Percentiles rank a stretch among this genome's conserved stretches.
These are phyloP conservation scores for Ogataea siamensis DNA, from an alignment of 805 yeast genomes.

Conservation along the genomic window DNA sequence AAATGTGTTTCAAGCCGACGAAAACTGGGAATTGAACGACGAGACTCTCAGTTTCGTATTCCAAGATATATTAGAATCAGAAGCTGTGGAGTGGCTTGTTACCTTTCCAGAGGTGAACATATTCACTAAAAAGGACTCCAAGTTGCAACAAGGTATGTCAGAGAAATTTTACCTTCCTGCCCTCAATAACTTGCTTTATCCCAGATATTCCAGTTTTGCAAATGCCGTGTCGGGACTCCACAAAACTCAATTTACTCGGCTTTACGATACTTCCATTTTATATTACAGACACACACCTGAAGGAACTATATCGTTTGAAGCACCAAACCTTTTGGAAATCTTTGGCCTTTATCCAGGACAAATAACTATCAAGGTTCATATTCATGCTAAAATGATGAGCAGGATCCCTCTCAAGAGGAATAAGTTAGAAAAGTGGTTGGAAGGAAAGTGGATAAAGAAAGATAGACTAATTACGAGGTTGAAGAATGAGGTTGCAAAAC, in stretches of 20 bases:
- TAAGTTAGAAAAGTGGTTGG: slow-evolving; percentile 73
- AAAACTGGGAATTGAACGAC: slow-evolving; percentile 61
- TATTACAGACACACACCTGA: slow-evolving; percentile 34
- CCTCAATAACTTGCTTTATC: slow-evolving; percentile 65
- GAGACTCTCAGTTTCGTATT: slow-evolving; percentile 35
- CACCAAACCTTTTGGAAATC: slow-evolving; percentile 39
- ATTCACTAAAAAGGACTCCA: slow-evolving; percentile 46
- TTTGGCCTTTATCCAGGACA: slow-evolving; percentile 33
- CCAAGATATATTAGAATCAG: slow-evolving; percentile 35
- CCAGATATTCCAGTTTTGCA: slow-evolving; percentile 63
- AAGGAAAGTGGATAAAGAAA: slow-evolving; percentile 67
- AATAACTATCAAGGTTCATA: slow-evolving; percentile 43
- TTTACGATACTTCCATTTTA: slow-evolving; percentile 57
- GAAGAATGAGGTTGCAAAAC: slow-evolving; percentile 26
- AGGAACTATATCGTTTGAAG: slow-evolving; percentile 25
- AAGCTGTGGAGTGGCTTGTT: slow-evolving; percentile 54
- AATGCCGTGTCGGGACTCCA: slow-evolving; percentile 46
- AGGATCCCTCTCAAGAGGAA: slow-evolving; percentile 52
- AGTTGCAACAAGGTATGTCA: slow-evolving; percentile 53
- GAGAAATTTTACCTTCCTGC: slow-evolving; percentile 59
- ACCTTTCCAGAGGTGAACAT: slow-evolving; percentile 86
- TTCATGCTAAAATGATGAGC: slow-evolving; percentile 44
- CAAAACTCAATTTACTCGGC: slow-evolving; percentile 38
- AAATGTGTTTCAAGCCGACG: slow-evolving; percentile 57
- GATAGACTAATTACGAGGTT: slow-evolving; percentile 49